Conservation (phyloP, 805 yeast genomes). For the Ogataea nitratoaversa region DNA sequence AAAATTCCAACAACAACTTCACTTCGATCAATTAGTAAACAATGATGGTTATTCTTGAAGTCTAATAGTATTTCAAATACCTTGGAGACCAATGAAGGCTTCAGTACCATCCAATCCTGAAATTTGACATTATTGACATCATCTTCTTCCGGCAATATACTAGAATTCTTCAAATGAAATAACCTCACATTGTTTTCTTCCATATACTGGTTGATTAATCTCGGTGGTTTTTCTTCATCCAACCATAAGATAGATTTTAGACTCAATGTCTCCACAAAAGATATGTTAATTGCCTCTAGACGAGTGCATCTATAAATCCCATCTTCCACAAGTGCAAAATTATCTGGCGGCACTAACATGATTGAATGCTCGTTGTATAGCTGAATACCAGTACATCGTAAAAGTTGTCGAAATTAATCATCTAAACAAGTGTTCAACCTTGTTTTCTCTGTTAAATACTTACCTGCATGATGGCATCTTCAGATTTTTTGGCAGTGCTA, state of each 20-base stretch:
- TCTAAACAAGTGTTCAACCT: too few species aligned
- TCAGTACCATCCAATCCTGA: constrained; percentile 71
- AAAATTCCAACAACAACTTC: constrained; percentile 77
- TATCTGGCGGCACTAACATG: constrained; percentile 91
- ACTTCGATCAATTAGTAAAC: constrained; percentile 74
- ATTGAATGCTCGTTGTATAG: not conserved
- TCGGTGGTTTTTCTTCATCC: constrained; percentile 83
- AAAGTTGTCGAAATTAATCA: too few species aligned
- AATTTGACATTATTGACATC: constrained; percentile 20
- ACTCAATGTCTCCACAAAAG: constrained; percentile 71
- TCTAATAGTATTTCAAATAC: constrained; percentile 67
- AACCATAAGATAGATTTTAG: constrained; percentile 67
- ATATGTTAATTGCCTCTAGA: constrained; percentile 68
- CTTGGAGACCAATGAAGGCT: constrained; percentile 57
- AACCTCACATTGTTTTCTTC: constrained; percentile 51
- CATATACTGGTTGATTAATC: constrained; percentile 63
- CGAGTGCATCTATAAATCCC: constrained; percentile 81
- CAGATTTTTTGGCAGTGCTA: too few species aligned
- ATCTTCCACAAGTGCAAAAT: constrained; percentile 86
- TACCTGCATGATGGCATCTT: too few species aligned
- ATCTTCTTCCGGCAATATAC: constrained; percentile 22
- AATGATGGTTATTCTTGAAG: constrained; percentile 53
- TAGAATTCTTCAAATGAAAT: constrained; percentile 35
- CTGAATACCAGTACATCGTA: not conserved
- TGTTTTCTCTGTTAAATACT: too few species aligned